Base-by-base conservation (phyloP, 352 stramenopile species). In the Aphanomyces euteiches region DNA sequence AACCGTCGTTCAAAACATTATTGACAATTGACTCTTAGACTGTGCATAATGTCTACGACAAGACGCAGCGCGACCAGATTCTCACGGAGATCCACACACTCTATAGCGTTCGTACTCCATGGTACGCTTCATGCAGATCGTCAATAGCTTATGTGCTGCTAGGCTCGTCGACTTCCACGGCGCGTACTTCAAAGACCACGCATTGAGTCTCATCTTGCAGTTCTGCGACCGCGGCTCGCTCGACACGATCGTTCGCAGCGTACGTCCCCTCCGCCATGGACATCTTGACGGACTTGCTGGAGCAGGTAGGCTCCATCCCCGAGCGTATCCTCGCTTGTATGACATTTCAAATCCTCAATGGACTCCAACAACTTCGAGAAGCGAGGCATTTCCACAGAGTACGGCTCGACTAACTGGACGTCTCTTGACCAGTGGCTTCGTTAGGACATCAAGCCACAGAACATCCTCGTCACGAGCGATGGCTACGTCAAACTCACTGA, bases 11-110 rank as follows among this genome's bases (percentile, higher is more conserved):
- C 4, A 57, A 28, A 41, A 39, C 4, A 37, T n/a, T 5, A 10
- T 12, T 15, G 6, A 17, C 4, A 15, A 37, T 17, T 3, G 5
- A 40, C 7, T n/a, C 53, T 5, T 61, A 70, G 64, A 74, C 61
- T 13, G 67, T 74, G 10, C 85, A 83, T 54, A 90, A 90, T 69
- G 81, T 92, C 28, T 83, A 90, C 74, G 85, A 92, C 78, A 90
- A 90, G 66, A 65, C 73, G 47, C 88, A 90, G 59, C 80, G 83
- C 39, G 75, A 91, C 56, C 85, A 91, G 64, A 79, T 92, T 70
- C 74, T 92, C 43, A 90, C 81, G 21, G 85, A 92, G 75, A 91
- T 92, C 69, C 81, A 83, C 56, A 90, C 82, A 40, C 69, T 92
- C 1, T 92, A 91, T 70, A 83, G 78, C 54, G 83, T 90, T 41